Base-by-base conservation (phyloP, 139 green algal species). In the Trebouxia sp. region DNA sequence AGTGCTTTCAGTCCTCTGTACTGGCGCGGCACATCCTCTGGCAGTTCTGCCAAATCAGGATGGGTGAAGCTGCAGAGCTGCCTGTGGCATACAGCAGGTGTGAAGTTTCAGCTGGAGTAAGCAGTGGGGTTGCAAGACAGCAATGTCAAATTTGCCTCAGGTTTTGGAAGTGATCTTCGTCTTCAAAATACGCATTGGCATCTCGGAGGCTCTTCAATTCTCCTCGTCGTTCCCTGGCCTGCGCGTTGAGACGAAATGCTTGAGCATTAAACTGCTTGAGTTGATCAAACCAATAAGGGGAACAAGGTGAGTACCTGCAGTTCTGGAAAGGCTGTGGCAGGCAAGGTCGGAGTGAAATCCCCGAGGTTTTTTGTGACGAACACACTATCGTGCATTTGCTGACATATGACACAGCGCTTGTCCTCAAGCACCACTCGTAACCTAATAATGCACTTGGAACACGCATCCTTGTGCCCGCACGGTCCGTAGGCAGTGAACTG, bases 391-490 rank as follows among this genome's bases (percentile, higher is more conserved):
- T 62, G 76, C 20, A 90, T 74, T 62, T 94, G 87, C 81, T 96
- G 91, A 83, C 96, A 99, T 17, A 97, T 91, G 30, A 91, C 88
- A 86, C 96, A 99, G 24, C 89, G 83, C 20, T 69, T 89, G 84
- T 98, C 93, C 39, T 96, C 86, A 55, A 98, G 83, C 35, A 98
- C 86, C 39, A 96, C 90, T 6, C 95, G 88, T 83, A 98, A 84
- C 9, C 95, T 87, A 20, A 87, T 82, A 20, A 96, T 90, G 78
- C 94, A 93, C 55, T 90, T 91, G 37, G 86, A 92, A 79, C 94
- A 98, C 6, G 93, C 90, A n/a, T 99, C 96, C 43, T 91, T 94
- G 88, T 99, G 96, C 14, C 92, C 91, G 80, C 96, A 99, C 8
- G 78, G 78, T 0, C 90, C 92, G 79, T 95, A 93, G 0, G 87